Conservation (phyloP, 208 protist genomes). For the Lotmaria passim region DNA sequence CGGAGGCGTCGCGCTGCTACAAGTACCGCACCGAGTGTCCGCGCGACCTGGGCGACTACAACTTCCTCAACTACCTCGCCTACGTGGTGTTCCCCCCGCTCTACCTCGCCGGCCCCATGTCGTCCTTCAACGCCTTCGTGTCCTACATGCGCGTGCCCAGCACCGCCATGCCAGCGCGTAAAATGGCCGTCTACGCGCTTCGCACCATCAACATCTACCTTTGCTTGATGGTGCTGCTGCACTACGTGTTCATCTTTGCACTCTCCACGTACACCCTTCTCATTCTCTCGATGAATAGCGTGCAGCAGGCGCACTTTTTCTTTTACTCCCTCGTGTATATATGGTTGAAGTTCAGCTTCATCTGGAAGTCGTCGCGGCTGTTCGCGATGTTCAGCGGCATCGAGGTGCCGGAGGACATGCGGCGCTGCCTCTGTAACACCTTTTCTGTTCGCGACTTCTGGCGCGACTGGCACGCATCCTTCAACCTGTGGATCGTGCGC, state of each 20-base stretch:
- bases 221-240: conserved; percentile 30
- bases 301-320: conserved; percentile 80
- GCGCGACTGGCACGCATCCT: conserved; percentile 93
- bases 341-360: conserved; percentile 90
- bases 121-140: conserved; percentile 89
- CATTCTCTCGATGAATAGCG: conserved; percentile 79
- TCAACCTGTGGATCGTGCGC: conserved; percentile 94
- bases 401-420: conserved; percentile 92
- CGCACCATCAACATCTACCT: conserved; percentile 28
- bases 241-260: conserved; percentile 60
- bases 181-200: conserved; percentile 20
- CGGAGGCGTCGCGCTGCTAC: conserved; percentile 49
- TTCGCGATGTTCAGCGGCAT: conserved; percentile 84
- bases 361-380: conserved; percentile 90
- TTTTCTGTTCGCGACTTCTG: conserved; percentile 91
- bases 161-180: conserved; percentile 21
- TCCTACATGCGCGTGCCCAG: conserved; percentile 63
- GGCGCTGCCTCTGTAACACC: conserved; percentile 84
- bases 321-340: conserved; percentile 74
- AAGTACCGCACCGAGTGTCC: conserved; percentile 64
- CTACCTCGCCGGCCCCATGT: conserved; percentile 91
- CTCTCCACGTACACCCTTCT: conserved; percentile 57
- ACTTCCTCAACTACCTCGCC: conserved; percentile 75
- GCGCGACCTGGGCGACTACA: conserved; percentile 62
- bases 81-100: conserved; percentile 91